These are phyloP conservation scores for Claviceps arundinis DNA, from an alignment of 2,329 filamentous ascomycete species.

Conservation along the genomic window DNA sequence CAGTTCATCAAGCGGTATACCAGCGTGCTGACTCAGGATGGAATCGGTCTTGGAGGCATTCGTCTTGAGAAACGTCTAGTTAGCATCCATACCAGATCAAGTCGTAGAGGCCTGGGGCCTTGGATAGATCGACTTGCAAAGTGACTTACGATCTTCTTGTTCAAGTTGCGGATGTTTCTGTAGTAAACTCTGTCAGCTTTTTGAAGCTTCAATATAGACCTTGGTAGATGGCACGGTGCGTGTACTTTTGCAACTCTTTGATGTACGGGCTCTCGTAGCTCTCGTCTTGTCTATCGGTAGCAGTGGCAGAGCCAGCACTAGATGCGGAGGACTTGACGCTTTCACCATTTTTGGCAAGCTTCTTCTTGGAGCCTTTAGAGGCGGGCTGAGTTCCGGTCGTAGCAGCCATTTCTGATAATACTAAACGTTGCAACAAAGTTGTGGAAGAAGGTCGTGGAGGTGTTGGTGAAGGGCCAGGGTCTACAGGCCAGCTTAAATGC, in stretches of 20 bases:
- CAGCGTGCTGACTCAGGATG: conserved; percentile 55
- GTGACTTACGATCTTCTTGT: conserved; percentile 81
- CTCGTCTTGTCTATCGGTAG: conserved; percentile 46
- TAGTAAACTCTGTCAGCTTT: background rate
- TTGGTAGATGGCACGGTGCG: conserved; percentile 17
- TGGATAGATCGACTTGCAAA: background rate
- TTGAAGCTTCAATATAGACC: background rate
- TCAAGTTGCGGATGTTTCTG: conserved; percentile 81
- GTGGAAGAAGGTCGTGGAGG: conserved; percentile 7
- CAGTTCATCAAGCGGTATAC: conserved; percentile 59
- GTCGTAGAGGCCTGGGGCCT: conserved; percentile 1
- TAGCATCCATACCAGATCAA: conserved; percentile 17
- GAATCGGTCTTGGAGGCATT: conserved; percentile 60
- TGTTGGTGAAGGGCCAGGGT: background rate
- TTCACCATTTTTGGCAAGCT: conserved; percentile 36
- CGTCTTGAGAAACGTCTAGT: conserved; percentile 29
- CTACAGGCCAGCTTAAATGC: background rate
- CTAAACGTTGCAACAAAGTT: conserved; percentile 2
- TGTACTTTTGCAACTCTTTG: conserved; percentile 79
- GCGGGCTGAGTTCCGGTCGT: conserved; percentile 41
- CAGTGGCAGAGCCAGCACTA: conserved; percentile 29
- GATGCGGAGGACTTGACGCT: conserved; percentile 43
- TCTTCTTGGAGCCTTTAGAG: conserved; percentile 58
- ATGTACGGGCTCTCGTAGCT: conserved; percentile 63
- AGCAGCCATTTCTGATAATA: conserved; percentile 41